A percentile compares a stretch with the other conserved stretches of the same genome.
Conservation (phyloP, 2,329 filamentous ascomycete species). For the Trichoderma sp. region DNA sequence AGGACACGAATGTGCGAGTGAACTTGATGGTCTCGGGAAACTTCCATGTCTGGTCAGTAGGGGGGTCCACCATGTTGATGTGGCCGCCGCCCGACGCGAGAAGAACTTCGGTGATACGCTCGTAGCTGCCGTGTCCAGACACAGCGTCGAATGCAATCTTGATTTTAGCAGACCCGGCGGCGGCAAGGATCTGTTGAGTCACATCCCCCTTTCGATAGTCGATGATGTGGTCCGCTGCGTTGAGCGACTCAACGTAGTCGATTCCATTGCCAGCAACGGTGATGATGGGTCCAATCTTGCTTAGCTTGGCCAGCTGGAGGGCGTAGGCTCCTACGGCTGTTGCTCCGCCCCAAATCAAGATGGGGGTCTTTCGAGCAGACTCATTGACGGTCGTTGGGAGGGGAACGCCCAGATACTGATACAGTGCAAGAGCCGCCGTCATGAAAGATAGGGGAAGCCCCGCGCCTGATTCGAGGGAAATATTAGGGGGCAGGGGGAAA, state of each 20-base stretch:
- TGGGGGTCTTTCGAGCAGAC: constrained; percentile 2
- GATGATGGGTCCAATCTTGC: constrained; percentile 58
- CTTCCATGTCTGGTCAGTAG: background rate
- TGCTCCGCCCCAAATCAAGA: constrained; percentile 49
- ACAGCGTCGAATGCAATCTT: background rate
- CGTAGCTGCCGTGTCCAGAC: background rate
- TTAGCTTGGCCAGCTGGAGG: constrained; percentile 49
- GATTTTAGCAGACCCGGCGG: background rate
- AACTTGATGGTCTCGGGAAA: background rate
- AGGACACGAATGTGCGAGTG: constrained; percentile 1
- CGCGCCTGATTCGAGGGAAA: constrained; percentile 36
- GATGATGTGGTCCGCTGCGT: constrained; percentile 2
- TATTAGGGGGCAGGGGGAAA: constrained; percentile 48
- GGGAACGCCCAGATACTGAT: background rate
- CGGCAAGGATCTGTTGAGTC: background rate
- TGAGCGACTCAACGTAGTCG: background rate
- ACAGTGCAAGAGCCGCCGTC: background rate
- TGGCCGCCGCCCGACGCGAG: background rate
- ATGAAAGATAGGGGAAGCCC: constrained; percentile 6
- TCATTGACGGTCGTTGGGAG: constrained; percentile 1
- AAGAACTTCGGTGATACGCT: constrained; percentile 2
- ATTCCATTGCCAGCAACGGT: constrained; percentile 46
- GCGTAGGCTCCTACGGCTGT: constrained; percentile 56
- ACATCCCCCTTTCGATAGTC: constrained; percentile 7
- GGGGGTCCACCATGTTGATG: constrained; percentile 8